Percentiles rank a stretch among this genome's conserved stretches.
Conservation (phyloP, 108 stramenopile genomes). For the Pseudonitzschia delicatissima region DNA sequence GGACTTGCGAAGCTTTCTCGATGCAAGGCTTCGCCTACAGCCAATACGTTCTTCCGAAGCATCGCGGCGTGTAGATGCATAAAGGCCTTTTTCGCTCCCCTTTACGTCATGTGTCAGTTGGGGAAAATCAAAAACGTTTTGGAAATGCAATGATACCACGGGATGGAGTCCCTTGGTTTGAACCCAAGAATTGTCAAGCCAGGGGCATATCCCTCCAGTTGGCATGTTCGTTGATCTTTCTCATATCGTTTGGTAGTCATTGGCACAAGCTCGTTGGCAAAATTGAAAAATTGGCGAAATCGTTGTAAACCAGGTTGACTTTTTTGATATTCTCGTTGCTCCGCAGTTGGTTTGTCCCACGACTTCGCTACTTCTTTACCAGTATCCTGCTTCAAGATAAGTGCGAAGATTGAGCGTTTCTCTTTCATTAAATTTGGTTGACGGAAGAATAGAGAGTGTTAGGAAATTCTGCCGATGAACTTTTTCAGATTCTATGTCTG, state of each 20-base stretch:
- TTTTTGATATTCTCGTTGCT: slow-evolving; percentile 9
- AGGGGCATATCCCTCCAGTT: slow-evolving; percentile 37
- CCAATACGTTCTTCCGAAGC: slow-evolving; percentile 65
- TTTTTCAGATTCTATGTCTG: background rate
- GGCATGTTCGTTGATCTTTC: slow-evolving; percentile 22
- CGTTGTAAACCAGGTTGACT: slow-evolving; percentile 27
- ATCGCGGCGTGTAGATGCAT: slow-evolving; percentile 59
- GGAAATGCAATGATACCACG: slow-evolving; percentile 22
- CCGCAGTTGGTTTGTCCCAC: slow-evolving; percentile 9
- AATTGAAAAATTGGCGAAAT: slow-evolving; percentile 33
- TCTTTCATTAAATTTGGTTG: too few species aligned
- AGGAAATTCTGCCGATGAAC: too few species aligned
- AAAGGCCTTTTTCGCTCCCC: slow-evolving; percentile 57
- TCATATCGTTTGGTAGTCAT: slow-evolving; percentile 28
- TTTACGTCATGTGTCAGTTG: slow-evolving; percentile 44
- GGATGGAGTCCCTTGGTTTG: slow-evolving; percentile 42
- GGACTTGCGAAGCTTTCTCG: slow-evolving; percentile 40
- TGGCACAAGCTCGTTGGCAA: slow-evolving; percentile 32
- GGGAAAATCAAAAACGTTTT: slow-evolving; percentile 47
- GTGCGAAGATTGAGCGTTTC: slow-evolving; percentile 19
- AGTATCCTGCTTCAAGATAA: slow-evolving; percentile 11
- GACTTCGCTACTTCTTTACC: slow-evolving; percentile 24
- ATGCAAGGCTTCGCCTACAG: slow-evolving; percentile 62
- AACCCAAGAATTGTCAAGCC: slow-evolving; percentile 62
- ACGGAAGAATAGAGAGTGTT: too few species aligned